Evolutionary conservation across 108 stramenopile genomes (phyloP).

Genomic region (Pseudonitzschia delicatissima): DNA sequence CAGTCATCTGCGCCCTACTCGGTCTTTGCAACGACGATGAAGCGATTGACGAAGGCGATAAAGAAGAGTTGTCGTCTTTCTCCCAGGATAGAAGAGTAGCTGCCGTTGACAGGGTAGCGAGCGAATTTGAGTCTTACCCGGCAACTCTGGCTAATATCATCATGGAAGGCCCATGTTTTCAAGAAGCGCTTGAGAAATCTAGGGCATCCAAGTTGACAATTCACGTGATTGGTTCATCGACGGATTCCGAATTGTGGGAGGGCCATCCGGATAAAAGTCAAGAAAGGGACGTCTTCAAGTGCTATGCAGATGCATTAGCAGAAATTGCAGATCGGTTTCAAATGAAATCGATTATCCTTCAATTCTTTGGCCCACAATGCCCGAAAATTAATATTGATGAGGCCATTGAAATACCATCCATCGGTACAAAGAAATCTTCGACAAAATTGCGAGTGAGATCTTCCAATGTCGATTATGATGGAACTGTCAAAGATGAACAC

Average conservation of each 20-base stretch:
- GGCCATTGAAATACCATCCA: slow-evolving; percentile 35
- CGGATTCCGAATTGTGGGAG: slow-evolving; percentile 80
- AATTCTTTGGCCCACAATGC: slow-evolving; percentile 80
- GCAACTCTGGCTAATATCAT: slow-evolving; percentile 83
- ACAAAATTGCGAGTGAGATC: slow-evolving; percentile 25
- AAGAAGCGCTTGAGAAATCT: slow-evolving; percentile 25
- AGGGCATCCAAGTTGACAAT: slow-evolving; percentile 40
- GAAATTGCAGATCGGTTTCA: slow-evolving; percentile 49
- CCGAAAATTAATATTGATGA: slow-evolving; percentile 35
- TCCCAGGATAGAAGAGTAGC: slow-evolving; percentile 34
- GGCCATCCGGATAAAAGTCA: slow-evolving; percentile 31
- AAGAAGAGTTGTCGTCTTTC: slow-evolving; percentile 5
- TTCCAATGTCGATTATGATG: slow-evolving; percentile 28
- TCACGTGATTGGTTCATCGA: slow-evolving; percentile 80
- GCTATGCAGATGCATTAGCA: slow-evolving; percentile 79
- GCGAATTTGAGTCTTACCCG: slow-evolving; percentile 84
- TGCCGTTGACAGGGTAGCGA: slow-evolving; percentile 66
- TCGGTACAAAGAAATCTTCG: slow-evolving; percentile 13
- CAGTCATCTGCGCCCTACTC: slow-evolving; percentile 72
- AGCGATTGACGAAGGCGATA: slow-evolving; percentile 29
- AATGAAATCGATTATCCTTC: slow-evolving; percentile 42
- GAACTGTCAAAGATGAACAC: slow-evolving; percentile 14
- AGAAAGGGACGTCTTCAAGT: slow-evolving; percentile 34
- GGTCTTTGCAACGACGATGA: slow-evolving; percentile 75
- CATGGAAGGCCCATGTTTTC: slow-evolving; percentile 56